Percentiles rank a stretch among this genome's conserved stretches.
phyloP scores from a whole-genome alignment of 257 asterid species.

The Solanum pennellii region DNA sequence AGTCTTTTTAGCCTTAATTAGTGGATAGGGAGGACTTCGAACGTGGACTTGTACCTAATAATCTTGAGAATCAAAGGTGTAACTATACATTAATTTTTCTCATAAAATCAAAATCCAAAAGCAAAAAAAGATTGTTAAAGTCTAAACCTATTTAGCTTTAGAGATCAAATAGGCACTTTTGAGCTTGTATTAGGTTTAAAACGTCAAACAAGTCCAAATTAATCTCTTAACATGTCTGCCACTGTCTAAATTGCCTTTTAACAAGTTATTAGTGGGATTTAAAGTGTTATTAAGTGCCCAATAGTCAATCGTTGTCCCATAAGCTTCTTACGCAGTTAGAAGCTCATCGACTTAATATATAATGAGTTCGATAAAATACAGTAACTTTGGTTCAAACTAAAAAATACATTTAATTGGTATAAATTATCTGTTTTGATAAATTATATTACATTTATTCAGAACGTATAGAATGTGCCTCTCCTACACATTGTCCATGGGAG shows the following conservation, averaged over 20 bases:
- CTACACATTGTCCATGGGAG: background rate
- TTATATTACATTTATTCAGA: background rate
- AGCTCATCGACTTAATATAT: background rate
- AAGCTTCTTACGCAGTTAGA: background rate
- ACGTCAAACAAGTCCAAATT: background rate
- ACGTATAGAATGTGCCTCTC: background rate
- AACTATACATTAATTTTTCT: background rate
- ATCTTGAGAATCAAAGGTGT: background rate
- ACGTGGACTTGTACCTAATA: background rate
- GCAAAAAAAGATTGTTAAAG: background rate
- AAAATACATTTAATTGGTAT: background rate
- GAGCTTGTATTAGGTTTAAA: background rate
- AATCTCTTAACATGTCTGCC: background rate
- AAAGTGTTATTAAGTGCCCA: background rate
- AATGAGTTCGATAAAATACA: background rate
- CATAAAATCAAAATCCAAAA: background rate
- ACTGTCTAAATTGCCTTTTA: background rate
- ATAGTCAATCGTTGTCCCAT: background rate
- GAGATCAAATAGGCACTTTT: background rate
- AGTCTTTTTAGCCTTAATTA: background rate
- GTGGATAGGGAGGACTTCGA: background rate
- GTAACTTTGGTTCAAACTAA: accelerated
- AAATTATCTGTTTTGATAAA: no score
- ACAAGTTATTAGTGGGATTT: background rate
- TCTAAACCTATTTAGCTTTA: background rate